Base-by-base conservation (phyloP, 768 basidiomycete genomes). In the Cystobasidiopsis lactophilus region DNA sequence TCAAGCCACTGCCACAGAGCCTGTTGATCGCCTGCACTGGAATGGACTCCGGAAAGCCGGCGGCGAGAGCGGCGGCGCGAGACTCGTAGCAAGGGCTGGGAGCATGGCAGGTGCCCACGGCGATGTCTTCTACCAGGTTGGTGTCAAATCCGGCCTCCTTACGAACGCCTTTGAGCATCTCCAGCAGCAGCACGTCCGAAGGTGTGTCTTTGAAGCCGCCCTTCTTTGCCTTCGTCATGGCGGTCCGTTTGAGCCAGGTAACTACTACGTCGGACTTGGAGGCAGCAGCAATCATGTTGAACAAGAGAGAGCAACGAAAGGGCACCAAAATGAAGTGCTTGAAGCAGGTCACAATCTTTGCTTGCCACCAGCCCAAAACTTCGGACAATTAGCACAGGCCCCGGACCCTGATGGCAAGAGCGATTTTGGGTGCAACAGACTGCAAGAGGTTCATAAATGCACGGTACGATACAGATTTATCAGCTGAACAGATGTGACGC, bases 1-100 rank as follows among this genome's bases (percentile, higher is more conserved):
- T 77, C 43, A 93, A 71, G 37, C 85, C 85, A 37, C 78, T 57
- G 88, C 82, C 83, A 68, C 86, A 91, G 66, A 88, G 84, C 27
- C 86, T 73, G 69, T 93, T 89, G 57, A 88, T 74, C 14, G 85
- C 86, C 68, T 79, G 77, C 61, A 93, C 62, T 9, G 81, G 67
- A 3, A 78, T 70, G 5, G 78, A 76, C 56, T 77, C 69, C 23
- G 14, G 45, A 29, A 47, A 47, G 23, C 45, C 45, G 30, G 45
- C 45, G 29, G 23, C 45, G 11, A 47, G 29, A 4, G 45, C 45
- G 95, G 85, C 85, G 77, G 88, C 88, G 56, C 88, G 86, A 29
- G 26, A 47, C 35, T 54, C 53, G 50, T 57, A 57, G 49, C 56
- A 54, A 23, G 53, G 53, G 5, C 46, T 50, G 37, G 53, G 53